Conservation (phyloP, 2,329 filamentous ascomycete genomes). For the Cercospora citrullina region DNA sequence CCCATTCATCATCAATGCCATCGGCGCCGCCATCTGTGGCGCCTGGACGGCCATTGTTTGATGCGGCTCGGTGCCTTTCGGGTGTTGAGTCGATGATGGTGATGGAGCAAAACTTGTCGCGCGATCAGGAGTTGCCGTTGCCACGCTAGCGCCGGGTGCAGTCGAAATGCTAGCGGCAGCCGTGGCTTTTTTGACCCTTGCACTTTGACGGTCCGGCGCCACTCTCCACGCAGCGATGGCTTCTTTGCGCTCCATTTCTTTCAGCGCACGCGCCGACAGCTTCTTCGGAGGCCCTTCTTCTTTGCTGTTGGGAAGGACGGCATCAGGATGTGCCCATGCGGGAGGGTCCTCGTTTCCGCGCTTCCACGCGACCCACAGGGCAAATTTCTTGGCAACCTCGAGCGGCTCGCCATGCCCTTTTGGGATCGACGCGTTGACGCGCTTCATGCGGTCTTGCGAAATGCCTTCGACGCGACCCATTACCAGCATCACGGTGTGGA, state of each 20-base stretch:
- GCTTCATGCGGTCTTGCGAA: slow-evolving; percentile 58
- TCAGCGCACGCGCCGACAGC: slow-evolving; percentile 55
- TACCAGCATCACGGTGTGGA: slow-evolving; percentile 63
- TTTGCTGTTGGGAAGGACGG: slow-evolving; percentile 53
- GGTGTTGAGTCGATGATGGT: slow-evolving; percentile 22
- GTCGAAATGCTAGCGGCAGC: slow-evolving; percentile 21
- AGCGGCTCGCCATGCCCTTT: slow-evolving; percentile 63
- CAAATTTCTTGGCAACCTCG: slow-evolving; percentile 60
- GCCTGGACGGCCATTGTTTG: slow-evolving; percentile 26
- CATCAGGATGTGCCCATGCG: slow-evolving; percentile 61
- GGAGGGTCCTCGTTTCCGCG: slow-evolving; percentile 63
- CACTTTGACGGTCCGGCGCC: slow-evolving; percentile 49
- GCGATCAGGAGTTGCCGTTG: slow-evolving; percentile 27
- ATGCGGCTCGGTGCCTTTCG: slow-evolving; percentile 31
- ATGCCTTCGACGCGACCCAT: slow-evolving; percentile 62
- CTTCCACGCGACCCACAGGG: slow-evolving; percentile 68
- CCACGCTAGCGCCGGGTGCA: slow-evolving; percentile 24
- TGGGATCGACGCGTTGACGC: slow-evolving; percentile 63
- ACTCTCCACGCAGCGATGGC: slow-evolving; percentile 47
- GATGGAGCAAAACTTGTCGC: slow-evolving; percentile 29
- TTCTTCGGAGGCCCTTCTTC: slow-evolving; percentile 54
- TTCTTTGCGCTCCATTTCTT: slow-evolving; percentile 57
- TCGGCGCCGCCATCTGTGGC: slow-evolving; percentile 26
- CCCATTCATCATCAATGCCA: slow-evolving; percentile 33
- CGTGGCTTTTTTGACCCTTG: slow-evolving; percentile 39